These are phyloP conservation scores for Skeletonema marinoi DNA, from an alignment of 108 stramenopile genomes.

Conservation along the genomic window DNA sequence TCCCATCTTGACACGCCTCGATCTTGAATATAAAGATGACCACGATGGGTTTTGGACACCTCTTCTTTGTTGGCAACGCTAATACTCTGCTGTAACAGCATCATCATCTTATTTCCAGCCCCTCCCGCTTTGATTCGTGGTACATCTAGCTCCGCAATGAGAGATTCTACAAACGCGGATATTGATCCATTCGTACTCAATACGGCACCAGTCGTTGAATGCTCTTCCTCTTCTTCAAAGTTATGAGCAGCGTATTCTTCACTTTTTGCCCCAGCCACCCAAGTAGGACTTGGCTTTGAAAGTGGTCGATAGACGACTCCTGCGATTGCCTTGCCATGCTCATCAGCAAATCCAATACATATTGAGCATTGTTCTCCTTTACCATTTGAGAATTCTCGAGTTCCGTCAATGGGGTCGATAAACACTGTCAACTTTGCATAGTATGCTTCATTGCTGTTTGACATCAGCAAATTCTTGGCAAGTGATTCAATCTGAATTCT, in stretches of 20 bases:
- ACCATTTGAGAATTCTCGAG: slow-evolving; percentile 60
- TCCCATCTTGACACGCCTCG: slow-evolving; percentile 70
- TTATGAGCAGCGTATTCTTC: slow-evolving; percentile 40
- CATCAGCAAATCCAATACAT: slow-evolving; percentile 63
- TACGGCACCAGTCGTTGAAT: slow-evolving; percentile 19
- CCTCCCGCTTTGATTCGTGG: slow-evolving; percentile 50
- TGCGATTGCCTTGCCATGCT: slow-evolving; percentile 48
- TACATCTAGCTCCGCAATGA: slow-evolving; percentile 40
- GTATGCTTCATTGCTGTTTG: background rate
- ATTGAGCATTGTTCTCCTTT: slow-evolving; percentile 69
- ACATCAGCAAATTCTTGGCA: slow-evolving; percentile 4
- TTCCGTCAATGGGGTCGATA: slow-evolving; percentile 73
- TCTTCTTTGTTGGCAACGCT: slow-evolving; percentile 3
- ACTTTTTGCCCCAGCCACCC: slow-evolving; percentile 51
- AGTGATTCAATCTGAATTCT: slow-evolving; percentile 30
- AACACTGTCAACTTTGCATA: slow-evolving; percentile 48
- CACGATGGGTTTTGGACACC: background rate
- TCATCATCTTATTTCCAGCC: slow-evolving; percentile 69
- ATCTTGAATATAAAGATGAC: slow-evolving; percentile 27
- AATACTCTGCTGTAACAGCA: slow-evolving; percentile 53
- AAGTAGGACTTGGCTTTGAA: slow-evolving; percentile 41
- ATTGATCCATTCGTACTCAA: slow-evolving; percentile 65
- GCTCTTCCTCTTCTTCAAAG: slow-evolving; percentile 12
- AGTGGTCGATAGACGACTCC: slow-evolving; percentile 66
- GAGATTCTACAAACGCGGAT: slow-evolving; percentile 53